Conservation (phyloP, 768 basidiomycete genomes). For the Suillus hirtellus region DNA sequence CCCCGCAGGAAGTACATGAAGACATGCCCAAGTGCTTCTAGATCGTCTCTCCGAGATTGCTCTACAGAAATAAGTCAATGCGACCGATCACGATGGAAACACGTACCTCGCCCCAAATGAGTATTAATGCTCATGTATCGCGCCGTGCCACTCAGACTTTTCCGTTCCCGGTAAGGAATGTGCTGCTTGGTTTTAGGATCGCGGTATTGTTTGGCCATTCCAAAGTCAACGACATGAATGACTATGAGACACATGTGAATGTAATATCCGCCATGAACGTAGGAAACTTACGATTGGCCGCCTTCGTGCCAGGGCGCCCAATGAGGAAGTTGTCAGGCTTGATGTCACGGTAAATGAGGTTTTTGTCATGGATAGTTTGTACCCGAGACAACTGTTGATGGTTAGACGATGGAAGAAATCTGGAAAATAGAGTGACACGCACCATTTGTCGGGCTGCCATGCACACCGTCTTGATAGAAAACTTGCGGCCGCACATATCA, state of each 20-base stretch:
- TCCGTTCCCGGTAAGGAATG: constrained; percentile 97
- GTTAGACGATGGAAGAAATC: constrained; percentile 14
- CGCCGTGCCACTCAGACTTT: constrained; percentile 95
- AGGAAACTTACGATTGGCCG: constrained; percentile 62
- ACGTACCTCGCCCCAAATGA: constrained; percentile 89
- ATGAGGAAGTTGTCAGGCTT: constrained; percentile 99
- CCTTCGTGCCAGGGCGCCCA: constrained; percentile 91
- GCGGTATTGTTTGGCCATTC: constrained; percentile 99
- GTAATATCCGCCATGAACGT: constrained; percentile 5
- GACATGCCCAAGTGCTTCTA: constrained; percentile 98
- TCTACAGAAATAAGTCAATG: constrained; percentile 42
- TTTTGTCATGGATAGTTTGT: constrained; percentile 99
- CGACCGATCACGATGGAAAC: constrained; percentile 7
- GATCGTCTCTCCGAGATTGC: constrained; percentile 92
- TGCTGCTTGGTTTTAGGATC: constrained; percentile 99
- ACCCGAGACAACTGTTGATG: constrained; percentile 79
- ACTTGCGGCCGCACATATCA: constrained; percentile 98
- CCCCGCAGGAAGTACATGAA: constrained; percentile 99
- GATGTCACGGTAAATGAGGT: constrained; percentile 98
- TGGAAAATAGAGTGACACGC: constrained; percentile 19
- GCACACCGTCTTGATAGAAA: constrained; percentile 96
- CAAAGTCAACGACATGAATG: constrained; percentile 96
- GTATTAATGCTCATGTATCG: constrained; percentile 99
- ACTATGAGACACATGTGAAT: constrained; percentile 39
- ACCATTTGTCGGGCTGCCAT: constrained; percentile 99